Conservation (phyloP, 2,329 filamentous ascomycete genomes). For the Catunica adiposa region DNA sequence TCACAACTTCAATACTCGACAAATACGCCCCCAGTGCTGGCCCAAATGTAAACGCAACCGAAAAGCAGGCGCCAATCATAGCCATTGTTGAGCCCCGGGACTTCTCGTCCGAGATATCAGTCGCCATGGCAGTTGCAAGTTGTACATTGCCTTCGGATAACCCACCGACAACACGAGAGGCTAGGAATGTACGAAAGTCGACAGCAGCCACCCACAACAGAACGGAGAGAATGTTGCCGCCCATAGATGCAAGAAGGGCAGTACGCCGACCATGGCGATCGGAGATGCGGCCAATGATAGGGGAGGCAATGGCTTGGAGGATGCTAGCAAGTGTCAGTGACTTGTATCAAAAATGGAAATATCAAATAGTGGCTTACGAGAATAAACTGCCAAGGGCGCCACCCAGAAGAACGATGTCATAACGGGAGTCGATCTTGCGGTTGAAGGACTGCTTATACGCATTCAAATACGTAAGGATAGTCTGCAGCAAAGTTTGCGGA, state of each 20-base stretch:
- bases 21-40: slow-evolving; percentile 81
- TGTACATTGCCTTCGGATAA: slow-evolving; percentile 95
- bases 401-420: slow-evolving; percentile 90
- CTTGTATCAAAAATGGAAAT: neutral
- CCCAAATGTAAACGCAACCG: slow-evolving; percentile 90
- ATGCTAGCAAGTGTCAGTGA: slow-evolving; percentile 35
- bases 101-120: slow-evolving; percentile 78
- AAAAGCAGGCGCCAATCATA: slow-evolving; percentile 89
- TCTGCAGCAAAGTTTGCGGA: slow-evolving; percentile 53
- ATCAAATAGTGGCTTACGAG: slow-evolving; percentile 28
- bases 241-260: slow-evolving; percentile 80
- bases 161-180: slow-evolving; percentile 82
- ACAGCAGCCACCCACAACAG: slow-evolving; percentile 85
- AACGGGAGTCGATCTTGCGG: slow-evolving; percentile 82
- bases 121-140: slow-evolving; percentile 87
- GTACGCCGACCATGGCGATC: slow-evolving; percentile 77
- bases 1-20: slow-evolving; percentile 58
- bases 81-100: slow-evolving; percentile 87
- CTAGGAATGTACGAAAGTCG: slow-evolving; percentile 89
- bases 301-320: slow-evolving; percentile 81
- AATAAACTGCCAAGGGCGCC: slow-evolving; percentile 89
- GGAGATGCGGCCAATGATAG: slow-evolving; percentile 74
- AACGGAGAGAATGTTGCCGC: slow-evolving; percentile 81
- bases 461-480: slow-evolving; percentile 69
- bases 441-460: slow-evolving; percentile 89